Evolutionary conservation across 1,139 yeast species (phyloP), one percentile per base, ranked within the genome.

Genomic region (Candida sp.): DNA sequence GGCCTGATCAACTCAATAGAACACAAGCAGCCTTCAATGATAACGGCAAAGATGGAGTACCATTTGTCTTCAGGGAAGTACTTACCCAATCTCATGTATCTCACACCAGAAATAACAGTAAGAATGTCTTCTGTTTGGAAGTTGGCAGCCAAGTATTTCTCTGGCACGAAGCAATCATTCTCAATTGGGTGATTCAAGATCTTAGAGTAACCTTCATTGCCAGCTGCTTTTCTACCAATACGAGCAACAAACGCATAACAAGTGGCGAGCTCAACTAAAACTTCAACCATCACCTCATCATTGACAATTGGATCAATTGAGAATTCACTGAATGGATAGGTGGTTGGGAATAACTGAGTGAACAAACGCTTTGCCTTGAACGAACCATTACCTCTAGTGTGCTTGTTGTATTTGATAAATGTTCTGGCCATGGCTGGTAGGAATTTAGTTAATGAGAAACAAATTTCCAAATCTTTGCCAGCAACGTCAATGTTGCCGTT

Each of bases 301-400:
- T 84, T 83, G 26, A 90, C 90, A 47, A 86, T 77, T 0, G 96
- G 86, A 63, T 90, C 97, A 59, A 89, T 80, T 1, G 94, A 85
- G 42, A 78, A 65, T 42, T 85, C 86, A 49, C 71, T 72, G 62
- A 88, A 86, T 22, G 97, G 96, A 62, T 80, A 83, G 12, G 72
- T 70, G 22, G 78, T 77, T 4, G 96, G 96, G 72, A 90, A 91
- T 35, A 91, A 68, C 37, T 75, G 74, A 0, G 90, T 84, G 61
- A 84, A 88, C 0, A 83, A 77, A 69, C 90, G 81, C 65, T 81
- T 86, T 30, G 85, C 79, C 51, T 78, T 80, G 67, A 83, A 84
- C 48, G 74, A 71, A 4, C 78, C 82, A 48, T 76, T 75, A 17
- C 76, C 76, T 61, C 83, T 74, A 43, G 87, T 79, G 60, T 73